phyloP scores from a whole-genome alignment of 2,329 filamentous ascomycete species.

The Diplodia scrobiculata region DNA sequence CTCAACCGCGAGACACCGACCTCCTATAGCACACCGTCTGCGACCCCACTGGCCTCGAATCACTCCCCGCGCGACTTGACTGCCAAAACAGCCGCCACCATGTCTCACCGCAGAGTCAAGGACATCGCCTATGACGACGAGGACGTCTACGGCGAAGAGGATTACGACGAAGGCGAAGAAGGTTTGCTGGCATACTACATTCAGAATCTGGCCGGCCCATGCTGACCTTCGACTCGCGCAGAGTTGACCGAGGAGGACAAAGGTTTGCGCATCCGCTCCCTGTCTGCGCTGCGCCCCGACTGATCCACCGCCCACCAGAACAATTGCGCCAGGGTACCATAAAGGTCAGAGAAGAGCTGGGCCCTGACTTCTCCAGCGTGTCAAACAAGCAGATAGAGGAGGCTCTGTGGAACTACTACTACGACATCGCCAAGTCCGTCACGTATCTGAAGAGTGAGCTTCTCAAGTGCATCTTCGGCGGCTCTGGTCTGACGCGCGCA shows the following conservation, averaged over 20 bases:
- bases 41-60: neutral
- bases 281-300: constrained; percentile 4
- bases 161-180: constrained; percentile 77
- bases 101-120: constrained; percentile 29
- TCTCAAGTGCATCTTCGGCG: neutral
- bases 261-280: constrained; percentile 31
- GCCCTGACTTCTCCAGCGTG: constrained; percentile 43
- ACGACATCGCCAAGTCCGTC: constrained; percentile 83
- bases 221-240: constrained; percentile 22
- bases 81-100: neutral
- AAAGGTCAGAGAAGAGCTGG: constrained; percentile 68
- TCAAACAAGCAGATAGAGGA: constrained; percentile 79
- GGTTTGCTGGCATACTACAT: constrained; percentile 66
- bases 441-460: constrained; percentile 69
- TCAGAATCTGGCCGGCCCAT: neutral
- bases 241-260: constrained; percentile 46
- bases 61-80: neutral
- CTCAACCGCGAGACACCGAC: neutral
- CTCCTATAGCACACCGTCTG: neutral
- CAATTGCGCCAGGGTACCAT: constrained; percentile 67
- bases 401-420: constrained; percentile 93
- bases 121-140: constrained; percentile 55
- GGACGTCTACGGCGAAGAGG: constrained; percentile 84
- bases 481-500: neutral
- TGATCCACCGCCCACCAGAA: constrained; percentile 37